These are phyloP conservation scores for Angomonas deanei DNA, from an alignment of 208 protist genomes.

Conservation along the genomic window DNA sequence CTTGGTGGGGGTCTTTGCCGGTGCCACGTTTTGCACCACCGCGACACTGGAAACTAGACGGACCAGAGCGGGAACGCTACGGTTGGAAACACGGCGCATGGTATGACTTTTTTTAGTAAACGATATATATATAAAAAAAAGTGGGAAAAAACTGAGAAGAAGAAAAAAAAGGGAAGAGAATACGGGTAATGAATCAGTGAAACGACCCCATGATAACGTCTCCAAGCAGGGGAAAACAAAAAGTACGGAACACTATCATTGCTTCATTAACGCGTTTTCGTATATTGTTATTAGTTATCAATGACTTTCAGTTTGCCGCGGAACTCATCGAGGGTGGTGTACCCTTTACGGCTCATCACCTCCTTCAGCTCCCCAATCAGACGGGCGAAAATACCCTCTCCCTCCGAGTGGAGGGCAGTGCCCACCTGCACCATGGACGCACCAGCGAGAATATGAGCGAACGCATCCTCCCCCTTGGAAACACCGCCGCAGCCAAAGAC, in stretches of 20 bases:
- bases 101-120: constrained; percentile 1
- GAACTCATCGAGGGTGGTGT: constrained; percentile 81
- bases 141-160: constrained; percentile 12
- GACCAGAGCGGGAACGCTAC: neutral
- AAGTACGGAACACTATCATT: constrained; percentile 1
- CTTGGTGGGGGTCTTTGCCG: constrained; percentile 21
- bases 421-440: constrained; percentile 86
- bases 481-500: constrained; percentile 86
- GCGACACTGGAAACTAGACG: constrained; percentile 35
- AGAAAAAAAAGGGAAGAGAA: constrained; percentile 3
- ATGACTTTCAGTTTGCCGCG: constrained; percentile 81
- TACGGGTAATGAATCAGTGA: neutral
- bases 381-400: constrained; percentile 63
- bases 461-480: constrained; percentile 76
- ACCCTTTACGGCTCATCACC: constrained; percentile 86
- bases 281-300: constrained; percentile 19
- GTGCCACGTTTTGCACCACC: constrained; percentile 38
- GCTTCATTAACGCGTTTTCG: neutral
- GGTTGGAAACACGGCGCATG: constrained; percentile 18
- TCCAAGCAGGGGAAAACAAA: constrained; percentile 8
- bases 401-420: constrained; percentile 76
- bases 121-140: constrained; percentile 6
- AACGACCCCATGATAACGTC: neutral
- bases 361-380: constrained; percentile 52
- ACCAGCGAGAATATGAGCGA: constrained; percentile 78